Percentiles rank a stretch among this genome's conserved stretches.
These are phyloP conservation scores for Tolypocladium inflatum DNA, from an alignment of 2,329 filamentous ascomycete species.

Conservation along the genomic window DNA sequence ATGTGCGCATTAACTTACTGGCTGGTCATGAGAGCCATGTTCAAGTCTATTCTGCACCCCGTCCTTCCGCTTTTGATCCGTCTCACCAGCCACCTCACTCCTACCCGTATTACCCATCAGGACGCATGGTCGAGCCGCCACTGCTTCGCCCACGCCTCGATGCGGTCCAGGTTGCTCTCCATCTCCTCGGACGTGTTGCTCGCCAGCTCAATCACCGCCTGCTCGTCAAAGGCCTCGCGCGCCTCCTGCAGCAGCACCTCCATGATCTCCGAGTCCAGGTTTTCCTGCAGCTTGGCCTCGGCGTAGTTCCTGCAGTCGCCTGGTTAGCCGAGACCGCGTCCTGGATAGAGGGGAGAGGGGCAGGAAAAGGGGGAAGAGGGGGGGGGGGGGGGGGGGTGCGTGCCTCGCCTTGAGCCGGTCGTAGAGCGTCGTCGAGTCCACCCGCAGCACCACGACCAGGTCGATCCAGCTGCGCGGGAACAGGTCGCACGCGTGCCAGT, in stretches of 20 bases:
- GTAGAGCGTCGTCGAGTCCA: conserved; percentile 70
- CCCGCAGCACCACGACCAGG: conserved; percentile 82
- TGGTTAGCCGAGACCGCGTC: too few species aligned
- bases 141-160: conserved; percentile 70
- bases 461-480: conserved; percentile 94
- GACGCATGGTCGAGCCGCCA: conserved; percentile 49
- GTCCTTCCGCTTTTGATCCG: neutral
- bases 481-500: conserved; percentile 96
- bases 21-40: neutral
- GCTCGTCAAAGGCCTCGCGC: conserved; percentile 71
- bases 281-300: conserved; percentile 86
- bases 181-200: conserved; percentile 80
- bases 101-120: neutral
- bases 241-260: conserved; percentile 88
- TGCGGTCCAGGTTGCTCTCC: conserved; percentile 77
- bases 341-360: too few species aligned
- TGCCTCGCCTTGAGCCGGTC: conserved; percentile 61
- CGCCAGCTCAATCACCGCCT: conserved; percentile 79
- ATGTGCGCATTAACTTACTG: too few species aligned
- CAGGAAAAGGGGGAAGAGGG: too few species aligned
- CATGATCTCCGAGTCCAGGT: conserved; percentile 96
- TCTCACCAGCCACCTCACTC: neutral
- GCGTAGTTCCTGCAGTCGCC: conserved; percentile 55
- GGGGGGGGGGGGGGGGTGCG: too few species aligned
- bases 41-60: neutral